These are phyloP conservation scores for Cladophialophora yegresii DNA, from an alignment of 2,329 filamentous ascomycete species.

Conservation along the genomic window DNA sequence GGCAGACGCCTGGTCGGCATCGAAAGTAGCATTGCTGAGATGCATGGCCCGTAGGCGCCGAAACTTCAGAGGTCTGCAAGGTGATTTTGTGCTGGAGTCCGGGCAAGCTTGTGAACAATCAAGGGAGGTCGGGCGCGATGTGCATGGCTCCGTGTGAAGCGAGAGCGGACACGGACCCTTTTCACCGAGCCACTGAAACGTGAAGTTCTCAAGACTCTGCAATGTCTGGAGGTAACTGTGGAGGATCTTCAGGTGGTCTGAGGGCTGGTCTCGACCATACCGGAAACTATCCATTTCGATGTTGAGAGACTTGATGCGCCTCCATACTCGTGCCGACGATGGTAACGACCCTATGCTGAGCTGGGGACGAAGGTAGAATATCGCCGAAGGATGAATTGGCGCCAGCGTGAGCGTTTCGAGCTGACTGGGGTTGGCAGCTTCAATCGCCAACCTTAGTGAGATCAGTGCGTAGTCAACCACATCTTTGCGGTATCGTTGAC, in stretches of 20 bases:
- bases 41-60: constrained; percentile 67
- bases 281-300: constrained; percentile 73
- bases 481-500: constrained; percentile 71
- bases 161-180: constrained; percentile 74
- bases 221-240: constrained; percentile 78
- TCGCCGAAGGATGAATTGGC: constrained; percentile 71
- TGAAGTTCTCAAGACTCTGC: constrained; percentile 66
- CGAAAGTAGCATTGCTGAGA: constrained; percentile 72
- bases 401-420: constrained; percentile 71
- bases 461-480: constrained; percentile 87
- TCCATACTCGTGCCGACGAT: constrained; percentile 71
- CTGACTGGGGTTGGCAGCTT: constrained; percentile 66
- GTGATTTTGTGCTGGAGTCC: constrained; percentile 45
- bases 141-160: constrained; percentile 64
- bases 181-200: constrained; percentile 73
- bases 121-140: constrained; percentile 56
- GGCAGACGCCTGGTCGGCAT: constrained; percentile 67
- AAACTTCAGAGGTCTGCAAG: constrained; percentile 63
- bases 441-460: constrained; percentile 79
- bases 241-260: constrained; percentile 74
- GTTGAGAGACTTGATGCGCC: constrained; percentile 71
- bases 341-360: constrained; percentile 74
- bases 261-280: constrained; percentile 61
- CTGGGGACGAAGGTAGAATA: constrained; percentile 74
- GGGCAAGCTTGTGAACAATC: constrained; percentile 42